These are phyloP conservation scores for Cercospora citrullina DNA, from an alignment of 2,329 filamentous ascomycete species.

Conservation along the genomic window DNA sequence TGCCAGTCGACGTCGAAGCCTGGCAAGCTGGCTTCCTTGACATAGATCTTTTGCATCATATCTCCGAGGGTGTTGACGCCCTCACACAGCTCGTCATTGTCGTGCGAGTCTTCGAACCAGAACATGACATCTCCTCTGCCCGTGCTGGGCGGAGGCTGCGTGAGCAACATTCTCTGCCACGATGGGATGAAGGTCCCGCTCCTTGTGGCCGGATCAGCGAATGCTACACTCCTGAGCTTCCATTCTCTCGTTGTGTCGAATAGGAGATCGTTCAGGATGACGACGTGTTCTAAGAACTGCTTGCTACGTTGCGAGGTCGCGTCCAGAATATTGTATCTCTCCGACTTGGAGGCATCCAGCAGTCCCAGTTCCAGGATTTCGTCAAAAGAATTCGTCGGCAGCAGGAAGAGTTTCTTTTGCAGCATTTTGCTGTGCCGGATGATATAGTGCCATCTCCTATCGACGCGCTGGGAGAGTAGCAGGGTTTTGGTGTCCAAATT, in stretches of 20 bases:
- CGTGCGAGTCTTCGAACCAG: conserved; percentile 25
- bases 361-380: conserved; percentile 21
- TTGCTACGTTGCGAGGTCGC: conserved; percentile 23
- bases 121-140: conserved; percentile 25
- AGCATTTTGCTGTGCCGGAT: conserved; percentile 22
- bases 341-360: conserved; percentile 14
- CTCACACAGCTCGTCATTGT: conserved; percentile 24
- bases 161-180: conserved; percentile 27
- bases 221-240: conserved; percentile 17
- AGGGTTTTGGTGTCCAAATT: conserved; percentile 25
- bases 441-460: conserved; percentile 21
- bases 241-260: conserved; percentile 25
- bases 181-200: conserved; percentile 20
- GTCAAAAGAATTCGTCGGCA: conserved; percentile 22
- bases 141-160: conserved; percentile 20
- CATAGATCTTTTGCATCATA: conserved; percentile 25
- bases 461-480: conserved; percentile 24
- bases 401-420: conserved; percentile 28
- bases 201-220: conserved; percentile 13
- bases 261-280: conserved; percentile 25
- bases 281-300: conserved; percentile 22
- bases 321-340: conserved; percentile 24
- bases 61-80: conserved; percentile 23
- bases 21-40: conserved; percentile 14
- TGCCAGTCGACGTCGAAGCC: conserved; percentile 20